Base-by-base conservation (phyloP, 2,329 filamentous ascomycete species). In the Fusarium zealandicum region DNA sequence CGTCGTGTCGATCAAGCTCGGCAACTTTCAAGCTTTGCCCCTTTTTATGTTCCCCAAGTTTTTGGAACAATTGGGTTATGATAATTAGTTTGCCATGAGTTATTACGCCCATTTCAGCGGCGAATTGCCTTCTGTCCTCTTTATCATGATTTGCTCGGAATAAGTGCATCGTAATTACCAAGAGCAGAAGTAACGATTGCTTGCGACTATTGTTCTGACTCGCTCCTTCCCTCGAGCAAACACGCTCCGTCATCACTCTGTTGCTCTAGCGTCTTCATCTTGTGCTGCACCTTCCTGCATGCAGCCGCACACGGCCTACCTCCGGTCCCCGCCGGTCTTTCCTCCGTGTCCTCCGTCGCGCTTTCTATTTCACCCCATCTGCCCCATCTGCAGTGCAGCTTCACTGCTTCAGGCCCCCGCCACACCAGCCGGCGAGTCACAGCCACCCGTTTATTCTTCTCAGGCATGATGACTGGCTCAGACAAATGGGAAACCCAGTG, bases 251-350 rank as follows among this genome's bases (percentile, higher is more conserved):
- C 35, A 47, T 39, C 10, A 44, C 36, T 54, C 55, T 51, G 49
- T 36, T 22, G 33, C 39, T 25, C 54, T 61, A 62, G 59, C 43
- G 57, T 18, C 52, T 52, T 32, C 13, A 17, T 59, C 47, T 62
- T 51, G 41, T 39, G 22, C 50, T 54, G 47, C 51, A 51, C 33
- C 52, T 62, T 54, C 39, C 51, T 53, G 31, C 64, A 67, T 65
- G 64, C 54, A 65, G 53, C 54, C 54, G 54, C 44, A 58, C 60
- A 67, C 58, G 58, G 31, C 62, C 46, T 63, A 60, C 64, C 52
- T 67, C 61, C 64, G 57, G 60, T 61, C 60, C 54, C 60, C 55
- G 53, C 60, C 53, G 57, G 64, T 57, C 53, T 35, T 54, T 47
- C 32, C 51, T 63, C 45, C 56, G 35, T 33, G 42, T 53, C 51